Base-by-base conservation (phyloP, 805 yeast genomes). In the Candida odintsovae region DNA sequence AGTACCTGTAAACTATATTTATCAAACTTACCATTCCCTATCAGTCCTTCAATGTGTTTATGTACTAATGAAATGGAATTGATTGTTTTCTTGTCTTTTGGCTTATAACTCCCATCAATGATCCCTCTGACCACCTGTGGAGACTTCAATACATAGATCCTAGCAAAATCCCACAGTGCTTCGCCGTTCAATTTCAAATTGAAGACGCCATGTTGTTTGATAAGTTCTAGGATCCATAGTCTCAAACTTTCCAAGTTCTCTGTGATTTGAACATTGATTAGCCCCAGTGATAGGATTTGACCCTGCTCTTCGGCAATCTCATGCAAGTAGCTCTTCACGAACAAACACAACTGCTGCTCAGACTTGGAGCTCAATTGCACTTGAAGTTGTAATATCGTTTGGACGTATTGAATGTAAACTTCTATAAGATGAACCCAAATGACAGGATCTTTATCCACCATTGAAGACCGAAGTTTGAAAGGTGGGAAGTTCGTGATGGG, bases 371-470 rank as follows among this genome's bases (percentile, higher is more conserved):
- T 67, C 10, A 85, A 62, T 38, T 66, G 68, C 13, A 57, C 48
- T 7, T 66, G 63, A 10, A 71, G 54, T 31, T 67, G 67, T 6
- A 68, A 62, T 13, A 61, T 52, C 2, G 58, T 53, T 29, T 76
- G 62, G 37, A 85, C 61, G 48, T 68, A 76, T 47, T 75, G 69
- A 45, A 84, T 77, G 62, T 83, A 86, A 3, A 77, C 77, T 53
- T 83, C 87, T 16, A 86, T 63, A 19, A 83, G 64, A 60, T 84
- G 89, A 4, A 77, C 83, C 90, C 92, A 86, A 9, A 86, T 86
- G 20, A 86, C 90, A 0, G 95, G 95, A 59, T 86, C 95, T 50
- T 79, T 85, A 58, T 86, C 94, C 7, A 83, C 82, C 59, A 86
- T 67, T n/a, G 88, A 80, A 0, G 90, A 85, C 31, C 94, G 69